Conservation (phyloP, 164 flowering plant species). For the Chloranthus sessilifolius region DNA sequence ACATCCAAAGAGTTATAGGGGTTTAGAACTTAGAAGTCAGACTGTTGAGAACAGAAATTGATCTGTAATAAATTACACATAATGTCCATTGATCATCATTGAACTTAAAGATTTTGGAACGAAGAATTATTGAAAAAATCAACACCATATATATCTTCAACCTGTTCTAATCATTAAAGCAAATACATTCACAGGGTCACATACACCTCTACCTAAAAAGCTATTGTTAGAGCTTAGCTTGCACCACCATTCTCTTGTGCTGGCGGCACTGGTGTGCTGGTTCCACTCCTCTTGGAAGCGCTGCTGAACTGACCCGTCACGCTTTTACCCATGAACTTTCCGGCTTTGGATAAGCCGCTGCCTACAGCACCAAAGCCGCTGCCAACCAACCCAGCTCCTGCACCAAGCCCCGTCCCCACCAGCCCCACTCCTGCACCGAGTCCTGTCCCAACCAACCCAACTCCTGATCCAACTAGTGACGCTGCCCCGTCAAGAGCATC, state of each 20-base stretch:
- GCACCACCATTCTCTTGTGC: slow-evolving; percentile 62
- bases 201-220: no score
- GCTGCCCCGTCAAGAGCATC: slow-evolving; percentile 88
- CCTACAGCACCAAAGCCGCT: slow-evolving; percentile 53
- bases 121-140: no score
- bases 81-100: no score
- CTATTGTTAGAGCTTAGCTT: no score
- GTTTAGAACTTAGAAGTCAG: no score
- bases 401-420: slow-evolving; percentile 48
- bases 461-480: slow-evolving; percentile 57
- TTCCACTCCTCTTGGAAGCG: slow-evolving; percentile 41
- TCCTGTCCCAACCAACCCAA: slow-evolving; percentile 62
- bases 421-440: slow-evolving; percentile 55
- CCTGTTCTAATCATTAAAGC: no score
- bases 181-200: no score
- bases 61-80: no score
- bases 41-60: no score
- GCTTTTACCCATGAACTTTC: slow-evolving; percentile 83
- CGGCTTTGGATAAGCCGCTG: slow-evolving; percentile 78
- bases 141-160: no score
- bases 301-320: slow-evolving; percentile 57
- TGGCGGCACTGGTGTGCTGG: slow-evolving; percentile 54
- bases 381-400: slow-evolving; percentile 67
- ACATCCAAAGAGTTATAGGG: no score
- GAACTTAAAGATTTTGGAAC: no score